These are phyloP conservation scores for Poa annua DNA, from an alignment of 176 grass and related monocot genomes.

Conservation along the genomic window DNA sequence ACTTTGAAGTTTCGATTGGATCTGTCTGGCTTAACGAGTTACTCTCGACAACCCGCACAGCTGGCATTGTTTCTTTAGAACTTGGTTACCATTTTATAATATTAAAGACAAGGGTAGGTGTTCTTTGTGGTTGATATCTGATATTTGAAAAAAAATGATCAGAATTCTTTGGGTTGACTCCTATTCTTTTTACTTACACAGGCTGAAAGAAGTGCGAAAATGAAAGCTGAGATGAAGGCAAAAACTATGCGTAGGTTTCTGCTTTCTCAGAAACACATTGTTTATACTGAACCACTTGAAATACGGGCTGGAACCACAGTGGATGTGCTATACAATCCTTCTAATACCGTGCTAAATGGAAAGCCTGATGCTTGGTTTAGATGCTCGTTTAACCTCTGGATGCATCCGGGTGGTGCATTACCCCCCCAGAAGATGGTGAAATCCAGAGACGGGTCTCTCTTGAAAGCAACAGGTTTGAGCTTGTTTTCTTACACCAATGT, in stretches of 20 bases:
- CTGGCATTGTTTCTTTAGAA: slow-evolving; percentile 1
- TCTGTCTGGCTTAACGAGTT: not conserved
- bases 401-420: slow-evolving; percentile 59
- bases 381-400: slow-evolving; percentile 94
- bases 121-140: slow-evolving; percentile 9
- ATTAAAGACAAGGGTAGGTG: slow-evolving; percentile 5
- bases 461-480: slow-evolving; percentile 77
- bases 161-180: slow-evolving; percentile 20
- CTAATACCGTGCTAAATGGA: slow-evolving; percentile 73
- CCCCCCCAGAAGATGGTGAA: slow-evolving; percentile 81
- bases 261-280: slow-evolving; percentile 90
- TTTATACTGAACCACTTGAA: slow-evolving; percentile 90
- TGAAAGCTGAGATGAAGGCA: slow-evolving; percentile 86
- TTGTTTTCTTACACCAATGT: slow-evolving; percentile 30
- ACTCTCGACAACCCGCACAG: not conserved
- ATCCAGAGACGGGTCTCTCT: slow-evolving; percentile 57
- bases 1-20: not conserved
- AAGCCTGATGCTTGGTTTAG: slow-evolving; percentile 87
- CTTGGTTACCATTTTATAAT: not conserved
- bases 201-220: slow-evolving; percentile 65
- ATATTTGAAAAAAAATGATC: slow-evolving; percentile 17
- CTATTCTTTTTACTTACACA: slow-evolving; percentile 43
- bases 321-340: slow-evolving; percentile 83
- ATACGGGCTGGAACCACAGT: slow-evolving; percentile 71
- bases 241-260: slow-evolving; percentile 85